Base-by-base conservation (phyloP, 257 asterid genomes). In the Solanum okadae region DNA sequence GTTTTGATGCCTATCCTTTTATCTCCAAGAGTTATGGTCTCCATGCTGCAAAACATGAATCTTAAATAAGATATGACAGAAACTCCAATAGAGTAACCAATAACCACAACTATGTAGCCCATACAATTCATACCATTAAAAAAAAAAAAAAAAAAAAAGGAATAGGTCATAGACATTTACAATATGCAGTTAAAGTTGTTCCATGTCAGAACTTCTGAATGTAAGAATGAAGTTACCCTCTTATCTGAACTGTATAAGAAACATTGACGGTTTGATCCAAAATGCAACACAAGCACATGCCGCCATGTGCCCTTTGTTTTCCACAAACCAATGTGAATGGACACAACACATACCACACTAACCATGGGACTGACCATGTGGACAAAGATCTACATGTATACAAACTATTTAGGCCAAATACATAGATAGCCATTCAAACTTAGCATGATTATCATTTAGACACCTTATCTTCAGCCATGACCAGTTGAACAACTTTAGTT, bases 1-100 rank as follows among this genome's bases (percentile, higher is more conserved):
- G 99, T 97, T 89, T 97, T 96, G 86, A 97, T 97, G 86, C 99
- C 99, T 82, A 97, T 97, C 90, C 99, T 94, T 92, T 96, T 97
- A 89, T 96, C 99, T 86, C 99, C 99, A 38, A 97, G 94, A 35
- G 98, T 97, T 87, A 97, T 97, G 90, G 98, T 97, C 89, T 97
- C 99, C 98, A 97, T 97, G 91, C 99, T 97, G 96, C 94, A 94
- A 79, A 22, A 84, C 44, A 82, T 29, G 85, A 46, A 81, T 81
- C 25, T 79, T 79, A 79, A 40, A 9, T 81, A 81, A 27, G 40
- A 42, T 81, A 22, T 18, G 40, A 5, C 42, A 18, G 33, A 10
- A 81, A 81, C 85, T 81, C 42, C 25, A 46, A 79, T 15, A 81
- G 67, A 29, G 15, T 42, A 25, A 40, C 61, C 84, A 44, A 31